phyloP scores from a whole-genome alignment of 2,329 filamentous ascomycete genomes.

The Colletotrichum sp. region DNA sequence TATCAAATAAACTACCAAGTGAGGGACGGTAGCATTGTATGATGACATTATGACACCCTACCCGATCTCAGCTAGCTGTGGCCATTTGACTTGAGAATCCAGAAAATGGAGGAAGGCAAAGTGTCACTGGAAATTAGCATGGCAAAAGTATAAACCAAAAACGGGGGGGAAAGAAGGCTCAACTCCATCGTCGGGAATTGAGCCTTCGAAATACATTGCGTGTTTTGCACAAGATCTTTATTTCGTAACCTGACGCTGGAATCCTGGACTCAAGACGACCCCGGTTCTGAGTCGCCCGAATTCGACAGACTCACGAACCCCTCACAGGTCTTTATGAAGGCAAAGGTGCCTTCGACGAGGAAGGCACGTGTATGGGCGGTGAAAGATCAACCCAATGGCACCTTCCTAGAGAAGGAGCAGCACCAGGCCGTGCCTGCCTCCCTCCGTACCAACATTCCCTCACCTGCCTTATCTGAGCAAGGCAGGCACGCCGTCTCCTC shows the following conservation, averaged over 20 bases:
- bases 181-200: background rate
- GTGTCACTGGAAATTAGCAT: background rate
- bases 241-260: background rate
- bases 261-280: background rate
- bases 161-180: background rate
- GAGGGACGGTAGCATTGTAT: background rate
- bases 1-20: background rate
- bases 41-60: background rate
- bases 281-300: background rate
- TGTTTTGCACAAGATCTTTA: background rate
- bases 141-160: background rate
- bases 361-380: background rate
- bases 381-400: background rate
- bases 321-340: background rate
- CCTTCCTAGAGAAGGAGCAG: background rate
- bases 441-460: background rate
- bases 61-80: background rate
- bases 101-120: background rate
- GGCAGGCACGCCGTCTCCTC: background rate
- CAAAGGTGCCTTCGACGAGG: background rate
- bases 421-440: background rate
- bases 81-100: background rate
- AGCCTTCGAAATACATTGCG: background rate
- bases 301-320: background rate
- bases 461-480: background rate